Evolutionary conservation across 75 land plant genomes (phyloP).

Genomic region (Pinus taeda): DNA sequence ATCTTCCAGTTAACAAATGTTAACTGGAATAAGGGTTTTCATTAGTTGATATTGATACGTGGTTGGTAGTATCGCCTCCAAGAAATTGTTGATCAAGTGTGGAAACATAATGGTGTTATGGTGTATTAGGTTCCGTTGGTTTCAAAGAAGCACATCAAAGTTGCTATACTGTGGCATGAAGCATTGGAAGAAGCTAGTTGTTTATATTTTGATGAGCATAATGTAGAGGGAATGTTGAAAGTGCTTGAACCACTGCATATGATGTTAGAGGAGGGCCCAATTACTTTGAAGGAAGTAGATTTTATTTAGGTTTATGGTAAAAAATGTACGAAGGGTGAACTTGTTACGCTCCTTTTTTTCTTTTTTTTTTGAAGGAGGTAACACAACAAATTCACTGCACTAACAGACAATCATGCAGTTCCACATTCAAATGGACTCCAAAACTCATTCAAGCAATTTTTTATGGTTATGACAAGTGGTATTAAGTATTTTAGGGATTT

Average conservation of each 20-base stretch:
- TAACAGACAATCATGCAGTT: no score
- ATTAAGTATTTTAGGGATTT: no score
- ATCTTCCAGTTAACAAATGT: no score
- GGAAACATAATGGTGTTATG: constrained; percentile 81
- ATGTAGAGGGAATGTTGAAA: constrained; percentile 96
- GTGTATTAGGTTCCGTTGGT: constrained; percentile 99
- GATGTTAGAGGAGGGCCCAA: constrained; percentile 83
- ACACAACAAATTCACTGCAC: no score
- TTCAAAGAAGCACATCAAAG: constrained; percentile 92
- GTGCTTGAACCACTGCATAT: constrained; percentile 87
- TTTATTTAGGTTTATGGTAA: constrained; percentile 69
- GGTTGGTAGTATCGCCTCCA: background rate
- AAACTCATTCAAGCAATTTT: no score
- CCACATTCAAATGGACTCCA: no score
- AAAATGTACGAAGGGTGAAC: no score
- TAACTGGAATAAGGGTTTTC: no score
- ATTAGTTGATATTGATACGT: no score
- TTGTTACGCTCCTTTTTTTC: no score
- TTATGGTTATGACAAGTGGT: no score
- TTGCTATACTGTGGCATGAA: constrained; percentile 98
- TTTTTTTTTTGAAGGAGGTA: no score
- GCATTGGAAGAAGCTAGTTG: constrained; percentile 98
- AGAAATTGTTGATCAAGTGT: constrained; percentile 92
- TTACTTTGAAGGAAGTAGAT: constrained; percentile 67
- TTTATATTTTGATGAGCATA: constrained; percentile 94